A percentile compares a stretch with the other conserved stretches of the same genome.
phyloP scores from a whole-genome alignment of 495 filamentous ascomycete species.

The Echria macrotheca region DNA sequence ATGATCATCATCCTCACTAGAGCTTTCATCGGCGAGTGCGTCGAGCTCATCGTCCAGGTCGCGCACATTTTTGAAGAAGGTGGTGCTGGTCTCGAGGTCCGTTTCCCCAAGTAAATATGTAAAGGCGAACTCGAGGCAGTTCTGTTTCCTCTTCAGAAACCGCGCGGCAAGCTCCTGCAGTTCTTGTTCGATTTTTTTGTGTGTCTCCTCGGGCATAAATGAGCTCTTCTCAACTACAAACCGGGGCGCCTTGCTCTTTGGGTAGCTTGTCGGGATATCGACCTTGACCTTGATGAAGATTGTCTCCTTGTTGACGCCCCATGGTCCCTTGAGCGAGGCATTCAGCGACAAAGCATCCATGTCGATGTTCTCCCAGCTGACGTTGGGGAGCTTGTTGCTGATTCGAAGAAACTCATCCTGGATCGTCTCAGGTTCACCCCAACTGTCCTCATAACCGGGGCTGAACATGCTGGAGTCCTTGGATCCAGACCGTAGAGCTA shows the following conservation, averaged over 20 bases:
- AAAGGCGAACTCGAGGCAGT: slow-evolving; percentile 76
- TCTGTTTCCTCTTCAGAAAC: slow-evolving; percentile 62
- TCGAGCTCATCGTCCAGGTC: slow-evolving; percentile 59
- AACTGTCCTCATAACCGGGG: slow-evolving; percentile 45
- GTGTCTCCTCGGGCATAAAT: slow-evolving; percentile 64
- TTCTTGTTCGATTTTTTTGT: slow-evolving; percentile 59
- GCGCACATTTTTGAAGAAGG: slow-evolving; percentile 58
- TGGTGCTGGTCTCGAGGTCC: slow-evolving; percentile 66
- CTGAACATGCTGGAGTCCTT: slow-evolving; percentile 42
- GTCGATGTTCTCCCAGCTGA: slow-evolving; percentile 81
- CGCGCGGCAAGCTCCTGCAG: slow-evolving; percentile 63
- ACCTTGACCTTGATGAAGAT: slow-evolving; percentile 76
- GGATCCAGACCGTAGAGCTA: slow-evolving; percentile 30
- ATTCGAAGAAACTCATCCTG: slow-evolving; percentile 86
- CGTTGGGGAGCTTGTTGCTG: slow-evolving; percentile 74
- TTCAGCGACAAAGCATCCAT: slow-evolving; percentile 64
- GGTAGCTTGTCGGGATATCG: slow-evolving; percentile 74
- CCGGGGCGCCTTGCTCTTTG: slow-evolving; percentile 56
- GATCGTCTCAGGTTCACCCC: slow-evolving; percentile 73
- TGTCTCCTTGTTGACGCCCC: slow-evolving; percentile 64
- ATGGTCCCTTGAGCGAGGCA: slow-evolving; percentile 81
- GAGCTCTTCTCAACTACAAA: slow-evolving; percentile 75
- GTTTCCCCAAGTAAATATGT: slow-evolving; percentile 82
- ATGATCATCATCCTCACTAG: slow-evolving; percentile 81
- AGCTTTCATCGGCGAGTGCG: slow-evolving; percentile 57